Base-by-base conservation (phyloP, 2,329 filamentous ascomycete genomes). In the Leptoxyphium fumago region DNA sequence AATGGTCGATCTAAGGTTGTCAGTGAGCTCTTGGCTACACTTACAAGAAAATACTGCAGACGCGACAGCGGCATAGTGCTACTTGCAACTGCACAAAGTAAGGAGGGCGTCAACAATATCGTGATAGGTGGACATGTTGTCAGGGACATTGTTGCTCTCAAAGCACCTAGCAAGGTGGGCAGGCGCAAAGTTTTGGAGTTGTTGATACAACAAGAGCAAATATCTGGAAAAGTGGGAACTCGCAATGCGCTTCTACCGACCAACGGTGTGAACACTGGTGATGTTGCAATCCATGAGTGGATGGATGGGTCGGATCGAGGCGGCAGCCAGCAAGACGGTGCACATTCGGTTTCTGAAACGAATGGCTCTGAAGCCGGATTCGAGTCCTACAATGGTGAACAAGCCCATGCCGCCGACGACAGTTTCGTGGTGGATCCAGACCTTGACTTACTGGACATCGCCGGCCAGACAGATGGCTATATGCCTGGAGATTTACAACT, bases 401-500 rank as follows among this genome's bases (percentile, higher is more conserved):
- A 39, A 13, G 30, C 42, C 28, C 30, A 29, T 14, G 60, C 68
- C 10, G 67, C 64, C 10, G 54, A 40, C 52, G 74, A 75, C 43
- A 82, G 81, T 0, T 91, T 94, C 55, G 64, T 80, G 1, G 67
- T 94, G 5, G 82, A 87, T 46, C 67, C 77, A 0, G 75, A 82
- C 41, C 75, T 98, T 9, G 91, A 98, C 60, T 84, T 96, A 46
- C 75, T 96, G 8, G 89, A 96, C 50, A 74, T 98, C 45, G 87
- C 93, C 14, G 88, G 91, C 1, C 82, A 89, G 53, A 96, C 89
- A 0, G 91, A 98, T 58, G 91, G 91, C 1, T 98, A 96, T 60
- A 95, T 96, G 88, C 89, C 91, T 1, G 91, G 88, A 2, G 91
- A 98, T 61, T 71, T 98, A 32, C 79, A 82, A 13, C 73, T 95